These are phyloP conservation scores for Batkoa obscura DNA, from an alignment of 371 early-diverging fungal genomes.

Conservation along the genomic window DNA sequence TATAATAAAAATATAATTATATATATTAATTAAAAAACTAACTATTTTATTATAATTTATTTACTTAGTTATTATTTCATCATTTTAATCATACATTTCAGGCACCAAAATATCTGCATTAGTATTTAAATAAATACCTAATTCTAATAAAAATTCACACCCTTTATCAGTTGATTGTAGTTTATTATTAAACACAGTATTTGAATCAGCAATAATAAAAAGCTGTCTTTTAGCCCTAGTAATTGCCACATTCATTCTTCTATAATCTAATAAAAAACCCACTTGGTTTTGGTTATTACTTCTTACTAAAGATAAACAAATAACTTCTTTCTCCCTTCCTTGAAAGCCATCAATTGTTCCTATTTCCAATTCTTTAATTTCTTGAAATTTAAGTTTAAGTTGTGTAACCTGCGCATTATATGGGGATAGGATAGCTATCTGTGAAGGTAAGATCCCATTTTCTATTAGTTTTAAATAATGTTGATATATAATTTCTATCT, in stretches of 20 bases:
- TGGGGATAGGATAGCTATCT: conserved; percentile 78
- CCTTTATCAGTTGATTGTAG: neutral
- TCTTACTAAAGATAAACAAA: conserved; percentile 71
- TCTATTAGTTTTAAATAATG: conserved; percentile 38
- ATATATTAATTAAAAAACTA: too few species aligned
- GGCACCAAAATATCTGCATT: neutral
- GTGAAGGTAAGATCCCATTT: conserved; percentile 34
- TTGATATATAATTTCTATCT: conserved; percentile 38
- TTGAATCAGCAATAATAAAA: conserved; percentile 67
- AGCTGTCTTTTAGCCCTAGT: conserved; percentile 81
- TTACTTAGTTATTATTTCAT: too few species aligned
- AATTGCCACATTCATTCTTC: conserved; percentile 83
- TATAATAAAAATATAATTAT: too few species aligned
- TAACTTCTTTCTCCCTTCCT: conserved; percentile 87
- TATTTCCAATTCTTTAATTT: conserved; percentile 3
- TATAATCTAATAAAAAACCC: conserved; percentile 74
- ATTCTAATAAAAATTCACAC: neutral
- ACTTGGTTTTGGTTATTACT: conserved; percentile 60
- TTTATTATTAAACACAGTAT: conserved; percentile 18
- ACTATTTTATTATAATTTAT: too few species aligned
- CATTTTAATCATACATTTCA: conserved; percentile 2
- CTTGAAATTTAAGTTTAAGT: conserved; percentile 6
- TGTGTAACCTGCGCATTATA: conserved; percentile 56
- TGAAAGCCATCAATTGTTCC: conserved; percentile 90
- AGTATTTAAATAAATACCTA: conserved; percentile 3